Base-by-base conservation (phyloP, 208 protist genomes). In the Crithidia bombi region DNA sequence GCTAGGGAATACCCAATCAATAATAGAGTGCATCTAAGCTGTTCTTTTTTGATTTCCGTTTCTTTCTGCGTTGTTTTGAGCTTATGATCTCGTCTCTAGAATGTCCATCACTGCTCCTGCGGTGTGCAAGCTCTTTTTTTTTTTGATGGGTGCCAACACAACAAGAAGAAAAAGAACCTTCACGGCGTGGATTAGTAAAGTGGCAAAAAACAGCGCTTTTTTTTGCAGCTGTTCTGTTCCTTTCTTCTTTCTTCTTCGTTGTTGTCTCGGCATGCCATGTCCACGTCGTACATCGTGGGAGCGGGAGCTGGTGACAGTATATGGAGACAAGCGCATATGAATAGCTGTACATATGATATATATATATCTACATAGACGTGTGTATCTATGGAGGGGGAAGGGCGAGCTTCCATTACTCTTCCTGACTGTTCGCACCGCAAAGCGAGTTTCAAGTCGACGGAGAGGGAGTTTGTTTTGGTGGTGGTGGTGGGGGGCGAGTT, bases 1-100 rank as follows among this genome's bases (percentile, higher is more conserved):
- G 36, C 21, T n/a, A 23, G 30, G 55, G 7, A 47, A 32, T 47
- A 61, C 38, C 55, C 55, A 61, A 61, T 61, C 38, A 59, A 59
- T 10, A 59, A 59, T 44, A 59, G 21, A 21, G 44, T 49, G 54
- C 44, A 59, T 59, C 14, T 15, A 38, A 56, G n/a, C 11, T 56
- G 56, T 49, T 35, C 35, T 49, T 44, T 49, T 30, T 62, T 38
- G 28, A 9, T 35, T 49, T 39, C n/a, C n/a, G 10, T 39, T 33
- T 59, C 10, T 25, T 19, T 59, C 28, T 39, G 39, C 25, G n/a
- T 44, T 57, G 19, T 58, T 43, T 58, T 9, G 6, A 23, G 5
- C 2, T 55, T 11, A 11, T 55, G 12, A 43, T 43, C 21, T 19
- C 35, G 35, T 44, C 12, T 49, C n/a, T n/a, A n/a, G n/a, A n/a